A percentile compares a stretch with the other conserved stretches of the same genome.
phyloP scores from a whole-genome alignment of 2,329 filamentous ascomycete genomes.

The Eurotiales sp. region DNA sequence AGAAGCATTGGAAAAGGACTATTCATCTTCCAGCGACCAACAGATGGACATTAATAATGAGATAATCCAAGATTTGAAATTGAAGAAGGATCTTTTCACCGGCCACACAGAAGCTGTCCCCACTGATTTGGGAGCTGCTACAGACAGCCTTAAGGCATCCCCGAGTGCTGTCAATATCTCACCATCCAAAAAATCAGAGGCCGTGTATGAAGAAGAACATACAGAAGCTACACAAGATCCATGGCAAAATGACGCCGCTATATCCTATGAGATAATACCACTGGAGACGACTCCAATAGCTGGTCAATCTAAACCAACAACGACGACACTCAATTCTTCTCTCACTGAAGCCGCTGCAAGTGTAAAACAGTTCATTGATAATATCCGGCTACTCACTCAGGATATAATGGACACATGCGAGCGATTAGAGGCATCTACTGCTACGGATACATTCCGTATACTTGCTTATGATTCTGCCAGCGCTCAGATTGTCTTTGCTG shows the following conservation, averaged over 20 bases:
- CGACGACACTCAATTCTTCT: background rate
- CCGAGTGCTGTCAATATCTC: background rate
- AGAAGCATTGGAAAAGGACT: constrained; percentile 22
- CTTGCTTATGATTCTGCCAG: constrained; percentile 35
- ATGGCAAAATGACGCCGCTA: no score
- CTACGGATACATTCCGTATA: constrained; percentile 29
- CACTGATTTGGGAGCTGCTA: background rate
- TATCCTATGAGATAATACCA: no score
- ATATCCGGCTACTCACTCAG: constrained; percentile 4
- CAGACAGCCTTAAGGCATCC: background rate
- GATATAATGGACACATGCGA: constrained; percentile 11
- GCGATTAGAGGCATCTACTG: constrained; percentile 12
- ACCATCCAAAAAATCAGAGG: background rate
- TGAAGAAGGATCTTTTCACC: background rate
- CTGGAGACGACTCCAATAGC: no score
- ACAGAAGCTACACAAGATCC: no score
- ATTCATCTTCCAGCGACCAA: constrained; percentile 17
- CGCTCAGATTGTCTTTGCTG: constrained; percentile 27
- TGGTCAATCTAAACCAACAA: background rate
- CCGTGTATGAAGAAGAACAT: background rate
- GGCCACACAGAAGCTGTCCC: background rate
- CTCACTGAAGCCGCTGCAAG: background rate
- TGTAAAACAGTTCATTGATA: constrained; percentile 11
- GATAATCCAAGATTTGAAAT: constrained; percentile 1
- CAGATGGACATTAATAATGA: background rate